Conservation (phyloP, 306 rosid species). For the Medicago lupulina region DNA sequence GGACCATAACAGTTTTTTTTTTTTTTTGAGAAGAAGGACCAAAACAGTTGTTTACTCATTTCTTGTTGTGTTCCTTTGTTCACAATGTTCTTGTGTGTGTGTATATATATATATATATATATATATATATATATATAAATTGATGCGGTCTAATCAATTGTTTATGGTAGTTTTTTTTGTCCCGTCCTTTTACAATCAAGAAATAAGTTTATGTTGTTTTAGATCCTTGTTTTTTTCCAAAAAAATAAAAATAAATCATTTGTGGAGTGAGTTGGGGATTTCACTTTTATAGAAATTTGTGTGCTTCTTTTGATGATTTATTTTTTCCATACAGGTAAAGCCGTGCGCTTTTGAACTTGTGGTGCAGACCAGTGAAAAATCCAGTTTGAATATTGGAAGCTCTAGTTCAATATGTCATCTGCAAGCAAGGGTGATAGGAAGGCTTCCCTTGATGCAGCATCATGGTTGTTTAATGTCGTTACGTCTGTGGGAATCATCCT, state of each 20-base stretch:
- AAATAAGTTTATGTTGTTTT: neutral
- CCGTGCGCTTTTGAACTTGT: slow-evolving; percentile 26
- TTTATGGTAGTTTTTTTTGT: slow-evolving; percentile 12
- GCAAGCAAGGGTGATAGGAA: slow-evolving; percentile 69
- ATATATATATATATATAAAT: neutral
- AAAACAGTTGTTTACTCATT: too few species aligned
- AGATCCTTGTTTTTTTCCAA: neutral
- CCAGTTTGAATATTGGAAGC: slow-evolving; percentile 35
- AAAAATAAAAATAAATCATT: neutral
- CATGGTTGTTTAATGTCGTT: slow-evolving; percentile 87
- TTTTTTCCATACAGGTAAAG: slow-evolving; percentile 45
- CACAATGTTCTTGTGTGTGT: slow-evolving; percentile 19
- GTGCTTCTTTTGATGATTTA: slow-evolving; percentile 41
- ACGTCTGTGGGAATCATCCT: slow-evolving; percentile 86
- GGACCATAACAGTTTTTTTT: too few species aligned
- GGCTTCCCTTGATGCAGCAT: slow-evolving; percentile 75
- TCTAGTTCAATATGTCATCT: slow-evolving; percentile 60
- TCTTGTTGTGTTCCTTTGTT: neutral
- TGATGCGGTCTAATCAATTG: slow-evolving; percentile 9
- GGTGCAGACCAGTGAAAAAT: slow-evolving; percentile 38
- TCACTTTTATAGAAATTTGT: neutral
- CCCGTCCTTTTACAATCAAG: neutral
- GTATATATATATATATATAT: neutral
- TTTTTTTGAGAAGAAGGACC: too few species aligned
- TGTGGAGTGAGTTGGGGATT: slow-evolving; percentile 9